phyloP scores from a whole-genome alignment of 176 grass and related monocot species.

The Oryza glaberrima region DNA sequence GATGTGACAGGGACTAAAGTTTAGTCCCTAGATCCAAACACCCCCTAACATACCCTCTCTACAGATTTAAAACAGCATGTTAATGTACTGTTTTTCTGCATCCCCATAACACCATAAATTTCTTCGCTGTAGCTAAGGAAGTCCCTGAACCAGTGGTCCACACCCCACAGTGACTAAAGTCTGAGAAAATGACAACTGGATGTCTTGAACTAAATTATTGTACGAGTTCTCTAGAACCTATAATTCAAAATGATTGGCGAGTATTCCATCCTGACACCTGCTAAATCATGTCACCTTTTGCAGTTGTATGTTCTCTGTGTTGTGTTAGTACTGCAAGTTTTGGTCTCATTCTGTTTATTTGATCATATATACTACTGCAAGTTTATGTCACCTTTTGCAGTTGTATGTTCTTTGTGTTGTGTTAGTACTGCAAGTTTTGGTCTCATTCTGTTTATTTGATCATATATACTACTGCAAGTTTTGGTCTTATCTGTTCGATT shows the following conservation, averaged over 20 bases:
- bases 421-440: neutral
- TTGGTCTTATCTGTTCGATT: neutral
- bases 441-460: conserved; percentile 21
- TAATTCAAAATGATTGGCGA: neutral
- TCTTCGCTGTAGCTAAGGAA: neutral
- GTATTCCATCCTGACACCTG: neutral
- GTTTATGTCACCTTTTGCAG: conserved; percentile 2
- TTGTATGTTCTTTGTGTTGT: neutral
- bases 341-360: conserved; percentile 17
- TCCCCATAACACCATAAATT: neutral
- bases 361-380: neutral
- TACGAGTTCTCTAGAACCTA: neutral
- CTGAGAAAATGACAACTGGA: neutral
- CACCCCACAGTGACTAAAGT: neutral
- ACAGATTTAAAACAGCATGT: neutral
- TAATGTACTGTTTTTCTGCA: neutral
- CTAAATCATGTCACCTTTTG: neutral
- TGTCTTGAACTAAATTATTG: neutral
- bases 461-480: neutral
- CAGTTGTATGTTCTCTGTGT: neutral
- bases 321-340: neutral
- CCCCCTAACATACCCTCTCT: neutral
- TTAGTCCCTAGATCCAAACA: no score
- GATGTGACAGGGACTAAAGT: no score
- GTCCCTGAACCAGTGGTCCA: neutral